Percentiles rank a stretch among this genome's conserved stretches.
phyloP scores from a whole-genome alignment of 2,329 filamentous ascomycete species.

The Fusarium hainanense region DNA sequence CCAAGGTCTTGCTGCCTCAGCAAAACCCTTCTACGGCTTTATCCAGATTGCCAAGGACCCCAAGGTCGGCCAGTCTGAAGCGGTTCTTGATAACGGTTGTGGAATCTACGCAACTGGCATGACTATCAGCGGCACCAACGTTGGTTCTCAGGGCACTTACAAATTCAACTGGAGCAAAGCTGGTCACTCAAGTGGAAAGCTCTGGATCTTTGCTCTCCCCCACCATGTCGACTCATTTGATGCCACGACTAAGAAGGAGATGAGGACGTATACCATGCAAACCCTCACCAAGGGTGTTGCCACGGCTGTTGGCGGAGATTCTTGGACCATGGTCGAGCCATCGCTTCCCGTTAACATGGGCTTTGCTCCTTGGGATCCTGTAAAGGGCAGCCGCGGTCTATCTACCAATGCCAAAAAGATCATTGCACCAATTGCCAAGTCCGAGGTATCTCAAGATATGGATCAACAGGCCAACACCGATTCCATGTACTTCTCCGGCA shows the following conservation, averaged over 20 bases:
- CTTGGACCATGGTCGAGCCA: slow-evolving; percentile 81
- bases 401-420: slow-evolving; percentile 65
- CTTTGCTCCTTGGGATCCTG: slow-evolving; percentile 81
- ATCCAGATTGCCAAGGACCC: slow-evolving; percentile 88
- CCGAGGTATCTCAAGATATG: slow-evolving; percentile 82
- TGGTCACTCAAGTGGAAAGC: slow-evolving; percentile 67
- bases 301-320: slow-evolving; percentile 75
- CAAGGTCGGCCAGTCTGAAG: slow-evolving; percentile 64
- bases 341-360: slow-evolving; percentile 78
- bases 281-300: slow-evolving; percentile 89
- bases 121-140: slow-evolving; percentile 70
- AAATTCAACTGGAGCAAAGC: slow-evolving; percentile 77
- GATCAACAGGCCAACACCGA: slow-evolving; percentile 76
- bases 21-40: slow-evolving; percentile 76
- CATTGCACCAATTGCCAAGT: slow-evolving; percentile 72
- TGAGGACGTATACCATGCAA: slow-evolving; percentile 70
- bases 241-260: slow-evolving; percentile 60
- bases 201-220: slow-evolving; percentile 89
- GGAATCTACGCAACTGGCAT: slow-evolving; percentile 78
- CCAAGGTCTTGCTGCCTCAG: slow-evolving; percentile 72
- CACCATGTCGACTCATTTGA: slow-evolving; percentile 87
- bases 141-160: slow-evolving; percentile 74
- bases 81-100: slow-evolving; percentile 77
- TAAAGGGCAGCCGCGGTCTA: slow-evolving; percentile 61
- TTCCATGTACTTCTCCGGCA: slow-evolving; percentile 95